Conservation (phyloP, 441 rosid genomes). For the Bocquillonia castaneifolia region DNA sequence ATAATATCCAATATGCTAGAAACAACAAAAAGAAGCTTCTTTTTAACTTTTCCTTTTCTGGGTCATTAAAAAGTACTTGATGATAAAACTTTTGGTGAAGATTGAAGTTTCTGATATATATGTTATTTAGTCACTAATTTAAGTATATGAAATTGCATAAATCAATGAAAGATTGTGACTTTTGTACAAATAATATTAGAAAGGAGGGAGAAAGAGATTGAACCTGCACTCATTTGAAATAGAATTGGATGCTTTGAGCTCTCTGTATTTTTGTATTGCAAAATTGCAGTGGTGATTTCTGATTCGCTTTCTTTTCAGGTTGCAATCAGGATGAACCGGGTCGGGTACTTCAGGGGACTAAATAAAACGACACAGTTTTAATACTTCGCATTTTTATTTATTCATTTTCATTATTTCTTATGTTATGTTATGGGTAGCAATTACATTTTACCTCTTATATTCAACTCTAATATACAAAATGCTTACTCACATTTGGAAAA, state of each 20-base stretch:
- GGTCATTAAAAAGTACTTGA: background rate
- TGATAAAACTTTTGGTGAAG: background rate
- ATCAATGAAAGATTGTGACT: background rate
- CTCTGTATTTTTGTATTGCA: background rate
- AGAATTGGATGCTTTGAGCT: background rate
- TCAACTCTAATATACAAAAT: too few species aligned
- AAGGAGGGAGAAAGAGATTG: background rate
- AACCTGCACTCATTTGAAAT: slow-evolving; percentile 43
- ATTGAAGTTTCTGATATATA: background rate
- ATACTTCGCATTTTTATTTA: too few species aligned
- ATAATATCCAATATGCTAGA: background rate
- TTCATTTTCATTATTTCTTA: too few species aligned
- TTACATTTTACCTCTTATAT: too few species aligned
- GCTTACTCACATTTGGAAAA: too few species aligned
- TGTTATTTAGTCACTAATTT: background rate
- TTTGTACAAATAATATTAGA: background rate
- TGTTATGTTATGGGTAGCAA: too few species aligned
- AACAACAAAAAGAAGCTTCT: background rate
- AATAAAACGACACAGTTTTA: background rate
- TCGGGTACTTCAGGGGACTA: background rate
- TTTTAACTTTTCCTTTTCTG: too few species aligned
- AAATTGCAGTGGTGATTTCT: too few species aligned
- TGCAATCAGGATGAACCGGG: background rate
- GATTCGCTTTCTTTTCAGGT: background rate
- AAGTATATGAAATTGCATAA: background rate